Conservation (phyloP, 2,329 filamentous ascomycete genomes). For the Clathrospora elynae region DNA sequence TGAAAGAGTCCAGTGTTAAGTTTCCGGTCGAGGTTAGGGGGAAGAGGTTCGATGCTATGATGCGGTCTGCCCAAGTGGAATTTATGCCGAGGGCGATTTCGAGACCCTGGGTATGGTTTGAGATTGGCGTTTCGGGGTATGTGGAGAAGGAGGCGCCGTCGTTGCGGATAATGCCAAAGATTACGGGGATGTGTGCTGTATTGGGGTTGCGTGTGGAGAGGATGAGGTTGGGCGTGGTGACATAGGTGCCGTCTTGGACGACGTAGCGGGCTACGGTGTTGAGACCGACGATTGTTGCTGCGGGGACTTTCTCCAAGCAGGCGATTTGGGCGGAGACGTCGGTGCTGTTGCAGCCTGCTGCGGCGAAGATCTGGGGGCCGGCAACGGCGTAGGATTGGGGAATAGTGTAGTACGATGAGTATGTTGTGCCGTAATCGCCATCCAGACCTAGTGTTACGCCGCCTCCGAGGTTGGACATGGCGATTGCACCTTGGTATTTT, state of each 20-base stretch:
- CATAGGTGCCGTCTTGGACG: constrained; percentile 63
- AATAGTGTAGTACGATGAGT: constrained; percentile 64
- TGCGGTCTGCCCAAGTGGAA: constrained; percentile 41
- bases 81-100: constrained; percentile 55
- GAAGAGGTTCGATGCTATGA: constrained; percentile 55
- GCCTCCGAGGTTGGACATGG: constrained; percentile 60
- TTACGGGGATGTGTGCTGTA: constrained; percentile 58
- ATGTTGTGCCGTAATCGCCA: constrained; percentile 63
- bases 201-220: constrained; percentile 51
- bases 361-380: constrained; percentile 58
- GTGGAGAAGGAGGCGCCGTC: constrained; percentile 62
- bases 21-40: constrained; percentile 57
- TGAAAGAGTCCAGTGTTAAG: constrained; percentile 61
- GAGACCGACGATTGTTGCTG: constrained; percentile 50
- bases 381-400: constrained; percentile 56
- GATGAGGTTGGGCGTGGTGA: constrained; percentile 57
- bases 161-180: constrained; percentile 61
- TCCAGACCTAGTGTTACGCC: constrained; percentile 61
- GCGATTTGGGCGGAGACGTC: constrained; percentile 55
- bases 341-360: constrained; percentile 58
- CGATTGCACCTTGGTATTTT: constrained; percentile 55
- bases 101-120: constrained; percentile 52
- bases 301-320: constrained; percentile 58
- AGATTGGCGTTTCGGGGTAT: constrained; percentile 54
- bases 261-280: constrained; percentile 56